These are phyloP conservation scores for Fusarium acutatum DNA, from an alignment of 2,329 filamentous ascomycete genomes.

Conservation along the genomic window DNA sequence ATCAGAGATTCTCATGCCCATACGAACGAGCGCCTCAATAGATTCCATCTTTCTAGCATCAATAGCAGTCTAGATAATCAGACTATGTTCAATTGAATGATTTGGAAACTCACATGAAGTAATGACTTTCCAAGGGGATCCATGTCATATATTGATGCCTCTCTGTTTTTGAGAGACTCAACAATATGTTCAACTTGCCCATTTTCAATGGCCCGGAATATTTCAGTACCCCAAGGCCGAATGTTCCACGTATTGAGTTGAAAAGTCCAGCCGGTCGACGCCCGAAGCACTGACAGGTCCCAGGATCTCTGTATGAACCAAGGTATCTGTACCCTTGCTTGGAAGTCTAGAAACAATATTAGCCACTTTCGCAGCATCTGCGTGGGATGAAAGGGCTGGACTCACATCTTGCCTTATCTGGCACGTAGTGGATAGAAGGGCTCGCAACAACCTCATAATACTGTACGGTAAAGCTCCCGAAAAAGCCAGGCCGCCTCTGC, in stretches of 20 bases:
- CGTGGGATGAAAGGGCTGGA: fast-evolving
- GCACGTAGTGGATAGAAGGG: fast-evolving
- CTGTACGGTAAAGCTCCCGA: fast-evolving
- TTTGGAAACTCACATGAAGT: not conserved
- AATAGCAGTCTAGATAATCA: not conserved
- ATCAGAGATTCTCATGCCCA: fast-evolving
- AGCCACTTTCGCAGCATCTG: fast-evolving
- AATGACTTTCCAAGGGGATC: fast-evolving
- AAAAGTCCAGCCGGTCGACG: slow-evolving; percentile 15
- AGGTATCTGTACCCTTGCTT: not conserved
- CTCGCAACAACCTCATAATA: not conserved
- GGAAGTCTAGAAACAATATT: not conserved
- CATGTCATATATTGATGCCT: slow-evolving; percentile 11
- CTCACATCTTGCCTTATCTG: not conserved
- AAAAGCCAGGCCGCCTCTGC: fast-evolving
- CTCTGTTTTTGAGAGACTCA: fast-evolving
- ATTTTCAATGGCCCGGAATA: fast-evolving
- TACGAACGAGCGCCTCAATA: fast-evolving
- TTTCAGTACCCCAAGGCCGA: fast-evolving
- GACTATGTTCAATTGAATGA: fast-evolving
- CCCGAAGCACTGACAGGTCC: slow-evolving; percentile 5
- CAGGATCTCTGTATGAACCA: not conserved
- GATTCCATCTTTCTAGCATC: too few relatives aligned
- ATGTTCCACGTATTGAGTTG: not conserved
- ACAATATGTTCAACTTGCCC: not conserved